A percentile compares a stretch with the other conserved stretches of the same genome.
phyloP scores from a whole-genome alignment of 2,329 filamentous ascomycete species.

The Didymosphaeria variabile region DNA sequence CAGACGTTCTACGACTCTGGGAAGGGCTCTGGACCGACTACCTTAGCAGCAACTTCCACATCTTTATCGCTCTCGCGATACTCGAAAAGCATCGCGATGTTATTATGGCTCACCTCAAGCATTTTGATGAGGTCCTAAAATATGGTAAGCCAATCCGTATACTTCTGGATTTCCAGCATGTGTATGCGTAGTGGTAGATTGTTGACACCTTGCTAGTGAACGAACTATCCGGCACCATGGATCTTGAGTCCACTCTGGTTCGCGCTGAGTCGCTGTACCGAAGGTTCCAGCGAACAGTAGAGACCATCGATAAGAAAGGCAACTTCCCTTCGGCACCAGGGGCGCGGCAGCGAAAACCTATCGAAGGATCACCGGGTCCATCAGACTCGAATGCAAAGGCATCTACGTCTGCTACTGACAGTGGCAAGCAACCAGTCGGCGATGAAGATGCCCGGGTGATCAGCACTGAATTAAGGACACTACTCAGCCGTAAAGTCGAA shows the following conservation, averaged over 20 bases:
- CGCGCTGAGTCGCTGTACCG: conserved; percentile 89
- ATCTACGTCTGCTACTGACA: conserved; percentile 40
- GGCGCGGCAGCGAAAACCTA: conserved; percentile 59
- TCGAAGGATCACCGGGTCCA: conserved; percentile 30
- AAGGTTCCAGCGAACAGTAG: conserved; percentile 86
- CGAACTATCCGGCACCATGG: conserved; percentile 91
- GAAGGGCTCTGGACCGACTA: conserved; percentile 95
- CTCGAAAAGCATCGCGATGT: conserved; percentile 95
- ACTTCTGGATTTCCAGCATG: not conserved
- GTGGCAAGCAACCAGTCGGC: conserved; percentile 45
- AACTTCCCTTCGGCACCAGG: conserved; percentile 73
- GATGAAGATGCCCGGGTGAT: conserved; percentile 63
- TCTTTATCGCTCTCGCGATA: conserved; percentile 93
- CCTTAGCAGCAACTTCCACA: conserved; percentile 85
- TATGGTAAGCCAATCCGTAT: conserved; percentile 71
- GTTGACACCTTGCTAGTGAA: conserved; percentile 72
- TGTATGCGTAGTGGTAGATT: not conserved
- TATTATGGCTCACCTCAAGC: conserved; percentile 91
- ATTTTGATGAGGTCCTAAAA: conserved; percentile 97
- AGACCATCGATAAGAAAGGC: conserved; percentile 89
- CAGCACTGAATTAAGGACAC: conserved; percentile 67
- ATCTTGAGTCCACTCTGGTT: conserved; percentile 84
- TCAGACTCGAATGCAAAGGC: conserved; percentile 32
- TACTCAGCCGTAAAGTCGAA: conserved; percentile 69
- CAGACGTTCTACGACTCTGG: conserved; percentile 87